phyloP scores from a whole-genome alignment of 2,329 filamentous ascomycete species.

The Exophiala calicioides region DNA sequence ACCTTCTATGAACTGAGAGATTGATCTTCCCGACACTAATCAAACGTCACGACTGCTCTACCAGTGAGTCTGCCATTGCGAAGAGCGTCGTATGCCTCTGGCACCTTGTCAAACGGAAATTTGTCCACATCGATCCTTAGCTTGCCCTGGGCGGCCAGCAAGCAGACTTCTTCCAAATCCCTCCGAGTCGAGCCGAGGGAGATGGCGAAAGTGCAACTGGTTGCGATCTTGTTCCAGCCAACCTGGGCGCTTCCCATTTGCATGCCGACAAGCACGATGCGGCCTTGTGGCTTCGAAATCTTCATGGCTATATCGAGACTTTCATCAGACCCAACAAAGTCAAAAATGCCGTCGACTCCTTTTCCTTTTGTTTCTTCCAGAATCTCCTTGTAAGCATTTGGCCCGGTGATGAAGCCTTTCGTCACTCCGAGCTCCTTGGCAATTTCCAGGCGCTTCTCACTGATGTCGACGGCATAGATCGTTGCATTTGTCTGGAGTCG shows the following conservation, averaged over 20 bases:
- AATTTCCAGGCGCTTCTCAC: slow-evolving; percentile 9
- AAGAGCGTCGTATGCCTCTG: slow-evolving; percentile 19
- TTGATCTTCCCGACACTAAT: no score
- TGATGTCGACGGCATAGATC: slow-evolving; percentile 19
- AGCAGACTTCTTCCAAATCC: slow-evolving; percentile 23
- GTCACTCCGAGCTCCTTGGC: slow-evolving; percentile 17
- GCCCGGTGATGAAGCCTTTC: slow-evolving; percentile 9
- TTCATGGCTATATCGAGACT: slow-evolving; percentile 13
- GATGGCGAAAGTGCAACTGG: slow-evolving; percentile 23
- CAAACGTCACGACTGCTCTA: slow-evolving; percentile 16
- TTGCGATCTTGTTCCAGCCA: slow-evolving; percentile 26
- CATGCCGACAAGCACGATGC: slow-evolving; percentile 22
- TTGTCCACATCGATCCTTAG: slow-evolving; percentile 21
- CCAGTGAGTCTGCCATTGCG: slow-evolving; percentile 18
- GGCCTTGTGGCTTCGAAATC: slow-evolving; percentile 13
- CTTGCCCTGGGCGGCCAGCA: slow-evolving; percentile 13
- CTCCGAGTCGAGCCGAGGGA: slow-evolving; percentile 18
- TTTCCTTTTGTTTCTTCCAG: slow-evolving; percentile 16
- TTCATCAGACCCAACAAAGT: slow-evolving; percentile 20
- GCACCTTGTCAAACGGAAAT: slow-evolving; percentile 24
- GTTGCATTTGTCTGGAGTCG: slow-evolving; percentile 10
- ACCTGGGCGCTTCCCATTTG: slow-evolving; percentile 18
- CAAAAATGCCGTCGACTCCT: slow-evolving; percentile 21
- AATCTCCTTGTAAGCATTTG: slow-evolving; percentile 10
- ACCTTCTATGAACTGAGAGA: no score